Percentiles rank a stretch among this genome's conserved stretches.
Evolutionary conservation across 1,284 basidiomycete species (phyloP).

Genomic region (Apiotrichum laibachii): DNA sequence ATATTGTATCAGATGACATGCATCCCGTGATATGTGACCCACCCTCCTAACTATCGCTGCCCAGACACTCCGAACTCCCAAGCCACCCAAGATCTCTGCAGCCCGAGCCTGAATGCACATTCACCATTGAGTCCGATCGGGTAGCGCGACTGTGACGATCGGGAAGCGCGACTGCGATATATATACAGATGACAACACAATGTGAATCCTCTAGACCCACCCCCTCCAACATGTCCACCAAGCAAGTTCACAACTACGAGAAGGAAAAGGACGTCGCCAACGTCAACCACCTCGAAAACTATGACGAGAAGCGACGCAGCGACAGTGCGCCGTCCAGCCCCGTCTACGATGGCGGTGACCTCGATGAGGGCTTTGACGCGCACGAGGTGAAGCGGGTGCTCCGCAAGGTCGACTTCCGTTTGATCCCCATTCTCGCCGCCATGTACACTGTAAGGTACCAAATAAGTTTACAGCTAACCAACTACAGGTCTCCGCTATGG

Average conservation of each 20-base stretch:
- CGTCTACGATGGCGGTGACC: not conserved
- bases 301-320: not conserved
- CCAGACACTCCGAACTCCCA: no score
- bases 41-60: no score
- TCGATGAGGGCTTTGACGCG: slow-evolving; percentile 17
- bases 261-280: not conserved
- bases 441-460: slow-evolving; percentile 13
- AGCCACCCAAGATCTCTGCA: no score
- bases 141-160: no score
- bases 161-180: no score
- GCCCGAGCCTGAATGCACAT: no score
- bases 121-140: no score
- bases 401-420: slow-evolving; percentile 23
- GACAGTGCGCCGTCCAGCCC: not conserved
- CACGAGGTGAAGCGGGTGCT: slow-evolving; percentile 8
- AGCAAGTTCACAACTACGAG: not conserved
- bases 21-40: no score
- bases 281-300: not conserved
- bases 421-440: slow-evolving; percentile 19
- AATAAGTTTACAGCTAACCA: not conserved
- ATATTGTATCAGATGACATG: no score
- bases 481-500: slow-evolving; percentile 8
- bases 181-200: no score
- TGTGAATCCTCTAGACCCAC: not conserved
- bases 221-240: not conserved